Base-by-base conservation (phyloP, 345 rosid genomes). In the Diplotaxis tenuifolia region DNA sequence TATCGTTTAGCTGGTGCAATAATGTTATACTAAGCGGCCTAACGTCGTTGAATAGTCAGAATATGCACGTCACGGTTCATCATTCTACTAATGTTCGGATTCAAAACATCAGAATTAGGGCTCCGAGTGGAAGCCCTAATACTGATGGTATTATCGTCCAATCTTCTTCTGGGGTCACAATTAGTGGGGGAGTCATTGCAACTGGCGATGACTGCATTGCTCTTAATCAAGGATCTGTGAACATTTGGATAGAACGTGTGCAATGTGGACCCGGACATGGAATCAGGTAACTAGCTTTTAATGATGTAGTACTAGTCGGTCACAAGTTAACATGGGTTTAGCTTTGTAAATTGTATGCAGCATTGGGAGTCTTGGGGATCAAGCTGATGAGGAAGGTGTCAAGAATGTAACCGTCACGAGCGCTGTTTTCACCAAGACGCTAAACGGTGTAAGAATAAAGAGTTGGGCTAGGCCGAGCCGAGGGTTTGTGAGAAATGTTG, bases 251-350 rank as follows among this genome's bases (percentile, higher is more conserved):
- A 18, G 81, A 82, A 36, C 74, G 80, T 3, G 65, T 85, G 5
- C 23, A 71, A 0, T 87, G 92, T 69, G 92, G 92, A 67, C 92
- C 92, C 0, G 92, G 92, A 56, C 92, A 85, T 31, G 91, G 91
- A n/a, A 82, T 87, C 47, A 86, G 89, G 87, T 86, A 15, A 47
- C 11, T 9, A 63, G 2, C 23, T 18, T 10, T 3, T 36, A 8
- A 40, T 27, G 16, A 6, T 55, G 16, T 8, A 6, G 20, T 22
- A 11, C 36, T 25, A 8, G 6, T 29, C 3, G 45, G 18, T 22
- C 15, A 28, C 3, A 27, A 15, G 34, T 42, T 28, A 42, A 55
- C 18, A 42, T 55, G 32, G 19, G 18, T n/a, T 73, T 31, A 2
- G 42, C 32, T 45, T 65, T n/a, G 61, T 47, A 65, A 56, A 47